A percentile compares a stretch with the other conserved stretches of the same genome.
Conservation (phyloP, 495 filamentous ascomycete genomes). For the Aspergillus conjunctus region DNA sequence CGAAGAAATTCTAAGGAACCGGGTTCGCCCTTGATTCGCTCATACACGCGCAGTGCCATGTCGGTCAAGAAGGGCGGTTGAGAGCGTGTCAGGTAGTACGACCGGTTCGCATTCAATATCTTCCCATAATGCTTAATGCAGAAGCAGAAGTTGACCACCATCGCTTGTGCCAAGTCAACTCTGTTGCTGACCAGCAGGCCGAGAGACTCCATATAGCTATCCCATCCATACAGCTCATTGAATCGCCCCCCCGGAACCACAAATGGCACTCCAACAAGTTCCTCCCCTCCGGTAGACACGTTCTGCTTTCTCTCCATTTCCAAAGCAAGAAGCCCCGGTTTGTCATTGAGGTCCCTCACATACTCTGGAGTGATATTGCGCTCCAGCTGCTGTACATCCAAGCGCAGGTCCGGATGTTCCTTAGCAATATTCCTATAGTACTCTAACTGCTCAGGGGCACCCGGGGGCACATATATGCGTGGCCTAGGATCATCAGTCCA, state of each 20-base stretch:
- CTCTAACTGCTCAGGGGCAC: slow-evolving; percentile 80
- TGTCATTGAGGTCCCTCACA: slow-evolving; percentile 71
- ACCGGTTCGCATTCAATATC: slow-evolving; percentile 93
- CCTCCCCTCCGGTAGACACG: slow-evolving; percentile 62
- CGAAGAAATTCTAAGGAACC: slow-evolving; percentile 76
- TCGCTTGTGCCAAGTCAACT: slow-evolving; percentile 81
- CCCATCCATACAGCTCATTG: slow-evolving; percentile 97
- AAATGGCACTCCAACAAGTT: slow-evolving; percentile 81
- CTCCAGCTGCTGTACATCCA: slow-evolving; percentile 82
- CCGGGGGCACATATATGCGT: slow-evolving; percentile 87
- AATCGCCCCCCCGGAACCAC: slow-evolving; percentile 95
- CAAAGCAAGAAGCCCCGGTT: slow-evolving; percentile 85
- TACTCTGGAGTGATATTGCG: slow-evolving; percentile 72
- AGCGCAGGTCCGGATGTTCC: slow-evolving; percentile 73
- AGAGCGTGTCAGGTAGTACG: slow-evolving; percentile 90
- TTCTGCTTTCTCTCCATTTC: slow-evolving; percentile 79
- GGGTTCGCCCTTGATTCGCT: slow-evolving; percentile 80
- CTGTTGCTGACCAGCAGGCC: slow-evolving; percentile 81
- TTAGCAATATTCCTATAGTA: slow-evolving; percentile 81
- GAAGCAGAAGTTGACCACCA: slow-evolving; percentile 96
- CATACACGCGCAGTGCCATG: slow-evolving; percentile 89
- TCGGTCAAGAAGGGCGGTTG: slow-evolving; percentile 97
- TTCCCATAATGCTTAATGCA: slow-evolving; percentile 98
- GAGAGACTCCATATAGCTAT: slow-evolving; percentile 94
- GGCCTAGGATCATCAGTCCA: slow-evolving; percentile 86